A percentile compares a stretch with the other conserved stretches of the same genome.
Evolutionary conservation across 177 flowering plant genomes (phyloP).

Genomic region (Tripterygium wilfordii): DNA sequence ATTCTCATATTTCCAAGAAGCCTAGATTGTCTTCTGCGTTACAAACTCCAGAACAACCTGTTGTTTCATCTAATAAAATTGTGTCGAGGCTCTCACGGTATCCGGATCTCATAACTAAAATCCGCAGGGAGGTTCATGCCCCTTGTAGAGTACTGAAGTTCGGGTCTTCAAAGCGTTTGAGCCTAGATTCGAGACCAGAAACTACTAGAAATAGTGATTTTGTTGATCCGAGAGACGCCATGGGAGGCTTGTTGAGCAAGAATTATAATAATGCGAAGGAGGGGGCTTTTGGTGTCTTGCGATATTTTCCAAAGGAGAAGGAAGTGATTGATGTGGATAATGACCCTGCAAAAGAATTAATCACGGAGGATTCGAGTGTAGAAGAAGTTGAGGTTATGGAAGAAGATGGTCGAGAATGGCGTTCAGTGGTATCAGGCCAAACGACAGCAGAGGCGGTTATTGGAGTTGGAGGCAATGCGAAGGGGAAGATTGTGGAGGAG

Average conservation of each 20-base stretch:
- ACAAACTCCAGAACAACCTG: slow-evolving; percentile 6
- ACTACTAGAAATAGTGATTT: background rate
- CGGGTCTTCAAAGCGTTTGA: slow-evolving; percentile 10
- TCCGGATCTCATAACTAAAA: slow-evolving; percentile 25
- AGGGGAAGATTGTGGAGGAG: slow-evolving; percentile 20
- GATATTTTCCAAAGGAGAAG: slow-evolving; percentile 20
- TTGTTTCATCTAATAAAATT: slow-evolving; percentile 14
- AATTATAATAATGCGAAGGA: slow-evolving; percentile 17
- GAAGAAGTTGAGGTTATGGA: slow-evolving; percentile 37
- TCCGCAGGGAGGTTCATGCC: slow-evolving; percentile 49
- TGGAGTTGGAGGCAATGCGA: slow-evolving; percentile 7
- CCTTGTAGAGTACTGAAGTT: slow-evolving; percentile 34
- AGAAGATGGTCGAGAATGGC: slow-evolving; percentile 22
- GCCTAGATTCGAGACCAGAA: background rate
- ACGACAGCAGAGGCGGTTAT: slow-evolving; percentile 6
- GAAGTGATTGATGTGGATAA: slow-evolving; percentile 37
- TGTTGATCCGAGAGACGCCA: background rate
- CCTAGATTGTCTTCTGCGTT: slow-evolving; percentile 22
- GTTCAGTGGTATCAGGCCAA: slow-evolving; percentile 15
- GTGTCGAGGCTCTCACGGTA: slow-evolving; percentile 32
- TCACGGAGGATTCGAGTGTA: slow-evolving; percentile 27
- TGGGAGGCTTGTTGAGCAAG: slow-evolving; percentile 29
- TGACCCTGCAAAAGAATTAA: slow-evolving; percentile 2
- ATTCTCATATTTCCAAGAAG: slow-evolving; percentile 31
- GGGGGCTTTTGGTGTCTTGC: slow-evolving; percentile 15